Percentiles rank a stretch among this genome's conserved stretches.
These are phyloP conservation scores for Beverwykella pulmonaria DNA, from an alignment of 495 filamentous ascomycete genomes.

Conservation along the genomic window DNA sequence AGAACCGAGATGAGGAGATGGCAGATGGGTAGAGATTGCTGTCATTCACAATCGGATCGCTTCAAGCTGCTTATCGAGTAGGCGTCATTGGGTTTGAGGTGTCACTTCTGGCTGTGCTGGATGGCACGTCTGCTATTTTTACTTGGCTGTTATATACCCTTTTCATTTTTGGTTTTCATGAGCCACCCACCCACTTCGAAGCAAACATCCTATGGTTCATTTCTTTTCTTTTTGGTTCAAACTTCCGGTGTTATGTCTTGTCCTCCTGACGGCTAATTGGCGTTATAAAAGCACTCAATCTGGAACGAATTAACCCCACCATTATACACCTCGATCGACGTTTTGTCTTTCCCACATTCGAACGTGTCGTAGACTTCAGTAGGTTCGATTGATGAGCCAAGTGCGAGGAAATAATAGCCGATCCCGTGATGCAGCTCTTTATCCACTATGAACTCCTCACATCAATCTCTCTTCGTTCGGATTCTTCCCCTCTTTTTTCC, in stretches of 20 bases:
- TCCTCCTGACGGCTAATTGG: background rate
- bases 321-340: too few relatives aligned
- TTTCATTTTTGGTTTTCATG: background rate
- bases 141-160: background rate
- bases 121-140: background rate
- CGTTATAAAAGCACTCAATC: background rate
- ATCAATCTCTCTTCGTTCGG: background rate
- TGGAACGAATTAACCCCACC: background rate
- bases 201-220: background rate
- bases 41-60: background rate
- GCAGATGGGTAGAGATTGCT: background rate
- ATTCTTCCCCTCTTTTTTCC: background rate
- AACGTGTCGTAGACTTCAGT: background rate
- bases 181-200: background rate
- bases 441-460: background rate
- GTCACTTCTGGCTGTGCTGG: too few relatives aligned
- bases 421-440: too few relatives aligned
- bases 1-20: background rate
- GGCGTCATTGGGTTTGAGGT: background rate
- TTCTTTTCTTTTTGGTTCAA: background rate
- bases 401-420: too few relatives aligned
- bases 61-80: background rate
- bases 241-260: background rate
- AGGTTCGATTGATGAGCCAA: too few relatives aligned
- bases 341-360: background rate